phyloP scores from a whole-genome alignment of 176 grass and related monocot species.

The Carex scoparia region DNA sequence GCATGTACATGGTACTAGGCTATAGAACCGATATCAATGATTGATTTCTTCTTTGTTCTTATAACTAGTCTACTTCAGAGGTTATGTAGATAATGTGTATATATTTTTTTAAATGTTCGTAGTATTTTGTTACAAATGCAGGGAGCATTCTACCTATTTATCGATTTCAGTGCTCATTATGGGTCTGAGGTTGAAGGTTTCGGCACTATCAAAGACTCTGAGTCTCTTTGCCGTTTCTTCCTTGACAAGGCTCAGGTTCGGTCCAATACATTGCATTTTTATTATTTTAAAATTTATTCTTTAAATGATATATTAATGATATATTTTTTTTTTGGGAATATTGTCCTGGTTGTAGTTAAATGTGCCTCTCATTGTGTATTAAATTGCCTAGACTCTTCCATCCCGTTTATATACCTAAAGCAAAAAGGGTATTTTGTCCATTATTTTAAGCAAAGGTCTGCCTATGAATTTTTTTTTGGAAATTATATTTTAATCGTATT shows the following conservation, averaged over 20 bases:
- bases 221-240: constrained; percentile 77
- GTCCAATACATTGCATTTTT: neutral
- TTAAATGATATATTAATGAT: neutral
- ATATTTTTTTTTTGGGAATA: neutral
- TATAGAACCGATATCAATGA: neutral
- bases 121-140: constrained; percentile 36
- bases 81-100: neutral
- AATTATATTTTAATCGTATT: constrained; percentile 9
- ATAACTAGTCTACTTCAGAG: neutral
- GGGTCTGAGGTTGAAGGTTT: constrained; percentile 78
- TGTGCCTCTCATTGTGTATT: neutral
- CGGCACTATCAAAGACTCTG: constrained; percentile 61
- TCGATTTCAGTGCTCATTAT: constrained; percentile 88
- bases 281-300: neutral
- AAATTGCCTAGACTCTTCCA: neutral
- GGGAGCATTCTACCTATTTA: constrained; percentile 91
- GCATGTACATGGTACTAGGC: neutral
- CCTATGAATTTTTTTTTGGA: neutral
- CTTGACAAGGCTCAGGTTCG: constrained; percentile 74
- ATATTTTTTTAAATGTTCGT: neutral
- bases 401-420: neutral
- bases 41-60: neutral
- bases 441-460: neutral
- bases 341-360: neutral
- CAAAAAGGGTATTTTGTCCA: neutral